Evolutionary conservation across 2,329 filamentous ascomycete genomes (phyloP).

Genomic region (Aspergillus sp.): DNA sequence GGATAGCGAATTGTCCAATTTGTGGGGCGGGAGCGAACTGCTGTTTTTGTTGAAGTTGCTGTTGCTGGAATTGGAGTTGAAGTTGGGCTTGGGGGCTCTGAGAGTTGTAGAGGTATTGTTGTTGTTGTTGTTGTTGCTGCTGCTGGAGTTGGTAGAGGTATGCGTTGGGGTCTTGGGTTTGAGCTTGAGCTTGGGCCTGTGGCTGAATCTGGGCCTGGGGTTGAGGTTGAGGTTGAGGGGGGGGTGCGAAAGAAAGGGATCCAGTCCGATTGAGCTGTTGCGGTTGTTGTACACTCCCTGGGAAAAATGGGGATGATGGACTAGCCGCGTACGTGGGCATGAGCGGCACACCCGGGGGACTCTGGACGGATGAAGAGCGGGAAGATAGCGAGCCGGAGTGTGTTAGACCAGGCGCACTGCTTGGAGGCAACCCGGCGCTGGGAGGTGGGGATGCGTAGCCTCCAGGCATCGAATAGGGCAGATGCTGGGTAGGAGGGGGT

Average conservation of each 20-base stretch:
- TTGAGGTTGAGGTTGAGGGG: constrained; percentile 13
- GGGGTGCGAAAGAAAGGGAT: constrained; percentile 27
- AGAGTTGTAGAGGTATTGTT: not conserved
- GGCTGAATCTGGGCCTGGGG: constrained; percentile 3
- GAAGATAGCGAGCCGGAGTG: constrained; percentile 20
- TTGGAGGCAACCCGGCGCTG: constrained; percentile 22
- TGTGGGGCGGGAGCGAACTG: constrained; percentile 12
- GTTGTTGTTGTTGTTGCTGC: not conserved
- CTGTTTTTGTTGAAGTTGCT: constrained; percentile 14
- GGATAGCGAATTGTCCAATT: constrained; percentile 3
- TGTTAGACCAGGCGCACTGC: not conserved
- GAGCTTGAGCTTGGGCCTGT: not conserved
- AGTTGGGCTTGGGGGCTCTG: not conserved
- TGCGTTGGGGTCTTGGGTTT: not conserved
- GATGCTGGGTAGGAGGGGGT: constrained; percentile 15
- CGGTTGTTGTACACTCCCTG: constrained; percentile 10
- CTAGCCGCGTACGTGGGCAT: constrained; percentile 20
- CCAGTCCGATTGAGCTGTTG: constrained; percentile 8
- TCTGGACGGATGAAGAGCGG: constrained; percentile 18
- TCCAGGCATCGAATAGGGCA: constrained; percentile 18
- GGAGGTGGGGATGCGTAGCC: constrained; percentile 31
- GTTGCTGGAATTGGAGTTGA: constrained; percentile 7
- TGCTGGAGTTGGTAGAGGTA: not conserved
- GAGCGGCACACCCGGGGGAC: constrained; percentile 12
- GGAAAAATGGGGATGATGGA: constrained; percentile 11